Evolutionary conservation across 495 filamentous ascomycete species (phyloP), one percentile per base, ranked within the genome.

Genomic region (Annulohypoxylon nitens): DNA sequence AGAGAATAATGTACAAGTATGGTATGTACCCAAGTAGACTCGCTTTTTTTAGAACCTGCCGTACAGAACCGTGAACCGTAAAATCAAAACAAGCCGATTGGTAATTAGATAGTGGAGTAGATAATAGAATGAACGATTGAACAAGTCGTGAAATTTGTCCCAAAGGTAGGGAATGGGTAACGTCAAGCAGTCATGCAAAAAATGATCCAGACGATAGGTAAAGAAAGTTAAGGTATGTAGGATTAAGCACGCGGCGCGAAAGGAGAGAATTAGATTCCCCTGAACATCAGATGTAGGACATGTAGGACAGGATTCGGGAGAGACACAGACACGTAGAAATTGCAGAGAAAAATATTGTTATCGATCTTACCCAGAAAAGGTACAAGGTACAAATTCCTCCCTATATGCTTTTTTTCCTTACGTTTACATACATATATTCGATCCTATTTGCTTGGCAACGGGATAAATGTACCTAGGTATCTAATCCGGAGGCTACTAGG

Each of bases 381-480:
- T 47, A 57, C 64, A 23, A 72, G 36, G 64, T 73, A 67, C 26
- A 48, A 58, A 23, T 10, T 41, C 14, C 23, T 61, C 65, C 57
- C 57, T 69, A 18, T 36, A 39, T 69, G 61, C 65, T 69, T 74
- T 70, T 73, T 68, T 60, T 50, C 25, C 23, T 50, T 58, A 41
- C 62, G 61, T 67, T 74, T 70, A 70, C 37, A 34, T 62, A 45
- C 66, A 66, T 74, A 69, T 66, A 74, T 70, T 67, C 58, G 57
- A 74, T 67, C 59, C 50, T 60, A 67, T 74, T 74, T 63, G 5
- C 71, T 74, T 74, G 71, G 71, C 71, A 8, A 33, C 66, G 61
- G 67, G 30, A 69, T 10, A 25, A 39, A 14, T 55, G 53, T 68
- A 67, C 61, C 60, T 64, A 14, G 50, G 53, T 69, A 68, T 47